phyloP scores from a whole-genome alignment of 306 rosid genomes.

The Quercus gilva region DNA sequence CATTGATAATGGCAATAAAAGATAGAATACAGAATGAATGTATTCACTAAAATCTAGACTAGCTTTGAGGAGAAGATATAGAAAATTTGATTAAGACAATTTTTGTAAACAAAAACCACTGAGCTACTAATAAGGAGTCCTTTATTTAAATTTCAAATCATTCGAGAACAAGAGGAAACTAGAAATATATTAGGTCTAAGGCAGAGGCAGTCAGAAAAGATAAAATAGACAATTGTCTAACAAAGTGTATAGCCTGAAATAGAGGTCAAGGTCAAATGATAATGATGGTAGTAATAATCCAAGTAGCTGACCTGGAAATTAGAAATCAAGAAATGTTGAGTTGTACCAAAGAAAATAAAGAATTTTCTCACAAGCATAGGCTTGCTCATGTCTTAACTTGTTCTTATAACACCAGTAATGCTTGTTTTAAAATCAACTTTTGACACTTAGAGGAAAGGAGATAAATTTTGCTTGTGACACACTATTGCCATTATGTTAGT shows the following conservation, averaged over 20 bases:
- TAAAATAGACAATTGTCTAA: too few relatives aligned
- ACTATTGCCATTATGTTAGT: too few relatives aligned
- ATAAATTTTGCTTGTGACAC: too few relatives aligned
- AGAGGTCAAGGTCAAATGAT: too few relatives aligned
- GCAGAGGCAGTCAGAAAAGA: background rate
- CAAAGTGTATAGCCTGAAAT: too few relatives aligned
- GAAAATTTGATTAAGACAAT: background rate
- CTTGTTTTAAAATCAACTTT: too few relatives aligned
- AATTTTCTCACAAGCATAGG: background rate
- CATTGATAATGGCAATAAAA: background rate
- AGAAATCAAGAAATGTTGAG: background rate
- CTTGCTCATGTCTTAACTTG: background rate
- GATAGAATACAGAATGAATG: background rate
- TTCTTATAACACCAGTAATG: background rate
- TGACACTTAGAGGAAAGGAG: too few relatives aligned
- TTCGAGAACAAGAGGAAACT: background rate
- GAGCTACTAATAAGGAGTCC: background rate
- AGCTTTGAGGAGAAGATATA: background rate
- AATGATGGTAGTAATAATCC: background rate
- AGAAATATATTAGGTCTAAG: background rate
- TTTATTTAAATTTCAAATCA: background rate
- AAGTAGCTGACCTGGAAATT: background rate
- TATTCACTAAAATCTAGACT: background rate
- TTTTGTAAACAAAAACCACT: background rate
- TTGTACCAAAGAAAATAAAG: background rate